Conservation (phyloP, 805 yeast species). For the Torulaspora gathmanii region DNA sequence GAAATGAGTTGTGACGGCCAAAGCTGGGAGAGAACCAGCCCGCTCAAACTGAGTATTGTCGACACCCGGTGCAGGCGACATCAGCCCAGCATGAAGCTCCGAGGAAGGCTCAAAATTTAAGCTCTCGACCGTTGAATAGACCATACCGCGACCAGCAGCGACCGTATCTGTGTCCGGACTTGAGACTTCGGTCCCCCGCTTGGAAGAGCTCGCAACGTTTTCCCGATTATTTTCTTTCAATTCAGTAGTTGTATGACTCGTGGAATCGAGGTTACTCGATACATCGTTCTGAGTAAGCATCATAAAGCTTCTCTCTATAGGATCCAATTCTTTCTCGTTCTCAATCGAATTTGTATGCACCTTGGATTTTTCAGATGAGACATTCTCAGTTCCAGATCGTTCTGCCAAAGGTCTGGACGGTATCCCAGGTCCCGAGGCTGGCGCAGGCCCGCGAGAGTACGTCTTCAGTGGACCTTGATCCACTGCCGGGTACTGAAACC, state of each 20-base stretch:
- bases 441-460: not conserved
- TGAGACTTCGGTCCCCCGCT: not conserved
- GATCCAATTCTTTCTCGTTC: constrained; percentile 17
- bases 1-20: constrained; percentile 6
- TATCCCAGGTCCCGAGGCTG: not conserved
- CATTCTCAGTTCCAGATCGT: not conserved
- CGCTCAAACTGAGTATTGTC: not conserved
- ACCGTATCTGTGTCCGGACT: not conserved
- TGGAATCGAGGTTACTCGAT: constrained; percentile 2
- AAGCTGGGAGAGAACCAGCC: not conserved
- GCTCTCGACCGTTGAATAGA: constrained; percentile 9
- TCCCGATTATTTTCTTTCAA: not conserved
- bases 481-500: not conserved
- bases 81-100: constrained; percentile 13
- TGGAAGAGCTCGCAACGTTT: not conserved
- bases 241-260: not conserved
- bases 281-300: constrained; percentile 30
- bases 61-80: not conserved
- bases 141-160: not conserved
- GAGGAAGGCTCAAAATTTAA: constrained; percentile 22
- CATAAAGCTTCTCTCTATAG: constrained; percentile 33
- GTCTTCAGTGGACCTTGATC: not conserved
- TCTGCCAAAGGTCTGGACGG: not conserved
- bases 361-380: not conserved
- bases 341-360: not conserved